These are phyloP conservation scores for Podochytrium sp. DNA, from an alignment of 192 early-diverging fungal genomes.

Conservation along the genomic window DNA sequence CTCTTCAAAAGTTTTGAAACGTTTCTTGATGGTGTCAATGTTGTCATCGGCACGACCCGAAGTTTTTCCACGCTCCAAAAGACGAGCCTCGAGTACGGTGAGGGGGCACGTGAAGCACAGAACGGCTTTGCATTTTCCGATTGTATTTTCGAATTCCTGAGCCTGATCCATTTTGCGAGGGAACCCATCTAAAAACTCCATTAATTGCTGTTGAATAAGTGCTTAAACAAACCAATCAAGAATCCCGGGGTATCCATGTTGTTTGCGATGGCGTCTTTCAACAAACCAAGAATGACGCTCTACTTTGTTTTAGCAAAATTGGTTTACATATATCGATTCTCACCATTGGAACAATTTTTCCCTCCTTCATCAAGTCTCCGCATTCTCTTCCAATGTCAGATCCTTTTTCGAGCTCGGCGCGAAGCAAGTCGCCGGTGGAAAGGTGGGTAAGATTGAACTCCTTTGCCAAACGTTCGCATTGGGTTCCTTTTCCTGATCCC, in stretches of 20 bases:
- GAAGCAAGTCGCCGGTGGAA: conserved; percentile 92
- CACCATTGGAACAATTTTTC: conserved; percentile 83
- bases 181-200: conserved; percentile 59
- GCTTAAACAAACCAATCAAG: conserved; percentile 40
- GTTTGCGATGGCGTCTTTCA: conserved; percentile 36
- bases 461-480: conserved; percentile 72
- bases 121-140: conserved; percentile 42
- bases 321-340: not conserved
- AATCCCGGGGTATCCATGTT: conserved; percentile 43
- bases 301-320: not conserved
- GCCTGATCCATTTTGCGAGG: conserved; percentile 58
- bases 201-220: conserved; percentile 43
- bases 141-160: conserved; percentile 52
- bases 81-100: conserved; percentile 50
- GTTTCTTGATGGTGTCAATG: conserved; percentile 58
- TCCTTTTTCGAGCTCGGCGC: conserved; percentile 78
- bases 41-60: conserved; percentile 62
- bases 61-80: conserved; percentile 59
- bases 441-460: conserved; percentile 91
- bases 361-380: conserved; percentile 83
- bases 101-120: conserved; percentile 55
- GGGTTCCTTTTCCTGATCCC: conserved; percentile 85
- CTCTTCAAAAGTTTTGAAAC: conserved; percentile 57
- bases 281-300: conserved; percentile 42
- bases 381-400: conserved; percentile 79